phyloP scores from a whole-genome alignment of 2,329 filamentous ascomycete species.

The Clarireedia paspali region DNA sequence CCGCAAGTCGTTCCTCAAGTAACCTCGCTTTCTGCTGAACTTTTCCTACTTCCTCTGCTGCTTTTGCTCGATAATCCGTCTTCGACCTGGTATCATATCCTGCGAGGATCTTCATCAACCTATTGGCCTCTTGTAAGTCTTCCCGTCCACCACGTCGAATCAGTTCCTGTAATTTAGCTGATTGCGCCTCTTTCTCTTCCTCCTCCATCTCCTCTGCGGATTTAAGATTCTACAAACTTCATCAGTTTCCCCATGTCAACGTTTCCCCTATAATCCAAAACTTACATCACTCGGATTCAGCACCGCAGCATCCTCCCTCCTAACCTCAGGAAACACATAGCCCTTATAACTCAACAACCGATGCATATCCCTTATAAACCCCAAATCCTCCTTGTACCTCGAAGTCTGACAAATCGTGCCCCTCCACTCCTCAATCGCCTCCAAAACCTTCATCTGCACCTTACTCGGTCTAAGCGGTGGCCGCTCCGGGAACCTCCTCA shows the following conservation, averaged over 20 bases:
- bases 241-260: slow-evolving; percentile 24
- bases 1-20: slow-evolving; percentile 85
- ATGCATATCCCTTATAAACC: slow-evolving; percentile 97
- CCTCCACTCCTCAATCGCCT: slow-evolving; percentile 97
- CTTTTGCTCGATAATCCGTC: slow-evolving; percentile 96
- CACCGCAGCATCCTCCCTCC: slow-evolving; percentile 89
- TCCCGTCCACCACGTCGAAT: slow-evolving; percentile 87
- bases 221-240: slow-evolving; percentile 65
- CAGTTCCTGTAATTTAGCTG: slow-evolving; percentile 94
- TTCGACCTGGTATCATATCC: slow-evolving; percentile 93
- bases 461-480: slow-evolving; percentile 79
- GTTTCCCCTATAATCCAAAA: slow-evolving; percentile 20
- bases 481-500: slow-evolving; percentile 88
- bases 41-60: slow-evolving; percentile 87
- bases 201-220: slow-evolving; percentile 98
- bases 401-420: slow-evolving; percentile 97
- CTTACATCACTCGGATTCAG: slow-evolving; percentile 92
- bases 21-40: slow-evolving; percentile 93
- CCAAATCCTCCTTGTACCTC: slow-evolving; percentile 92
- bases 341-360: slow-evolving; percentile 92
- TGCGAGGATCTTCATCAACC: slow-evolving; percentile 98
- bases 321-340: slow-evolving; percentile 88
- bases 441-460: slow-evolving; percentile 87
- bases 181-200: slow-evolving; percentile 89
- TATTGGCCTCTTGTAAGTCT: slow-evolving; percentile 93